phyloP scores from a whole-genome alignment of 345 rosid genomes.

The Ceriops decandra region DNA sequence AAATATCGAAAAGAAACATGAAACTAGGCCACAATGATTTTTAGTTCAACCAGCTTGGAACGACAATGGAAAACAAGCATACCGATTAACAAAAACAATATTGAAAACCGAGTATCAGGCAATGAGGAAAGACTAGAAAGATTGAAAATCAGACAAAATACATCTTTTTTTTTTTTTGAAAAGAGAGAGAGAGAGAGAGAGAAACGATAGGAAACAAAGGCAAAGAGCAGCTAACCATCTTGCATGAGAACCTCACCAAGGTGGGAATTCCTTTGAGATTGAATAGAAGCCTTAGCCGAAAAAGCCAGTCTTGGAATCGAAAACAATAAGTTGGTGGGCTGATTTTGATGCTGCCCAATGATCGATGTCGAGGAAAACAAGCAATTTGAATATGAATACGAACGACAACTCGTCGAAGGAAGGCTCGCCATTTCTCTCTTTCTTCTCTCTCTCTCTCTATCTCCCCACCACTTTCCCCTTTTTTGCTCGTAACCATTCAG shows the following conservation, averaged over 20 bases:
- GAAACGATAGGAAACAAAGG: background rate
- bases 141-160: constrained; percentile 17
- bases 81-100: too few species aligned
- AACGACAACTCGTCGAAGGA: constrained; percentile 44
- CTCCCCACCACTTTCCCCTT: too few species aligned
- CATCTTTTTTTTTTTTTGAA: constrained; percentile 14
- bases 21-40: background rate
- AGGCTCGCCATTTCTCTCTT: constrained; percentile 50
- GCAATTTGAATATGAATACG: constrained; percentile 26
- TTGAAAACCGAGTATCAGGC: too few species aligned
- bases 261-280: constrained; percentile 33
- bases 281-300: constrained; percentile 41
- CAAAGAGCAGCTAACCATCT: constrained; percentile 19
- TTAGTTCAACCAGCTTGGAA: too few species aligned
- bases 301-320: constrained; percentile 24
- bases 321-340: constrained; percentile 36
- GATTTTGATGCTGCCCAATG: constrained; percentile 23
- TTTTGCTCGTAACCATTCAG: background rate
- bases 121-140: background rate
- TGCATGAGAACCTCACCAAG: constrained; percentile 41
- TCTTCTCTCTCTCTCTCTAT: background rate
- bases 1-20: background rate
- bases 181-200: background rate
- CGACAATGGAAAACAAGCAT: too few species aligned
- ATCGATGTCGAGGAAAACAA: constrained; percentile 22